Evolutionary conservation across 2,329 filamentous ascomycete genomes (phyloP), one percentile per base, ranked within the genome.

Genomic region (Cladophialophora immunda): DNA sequence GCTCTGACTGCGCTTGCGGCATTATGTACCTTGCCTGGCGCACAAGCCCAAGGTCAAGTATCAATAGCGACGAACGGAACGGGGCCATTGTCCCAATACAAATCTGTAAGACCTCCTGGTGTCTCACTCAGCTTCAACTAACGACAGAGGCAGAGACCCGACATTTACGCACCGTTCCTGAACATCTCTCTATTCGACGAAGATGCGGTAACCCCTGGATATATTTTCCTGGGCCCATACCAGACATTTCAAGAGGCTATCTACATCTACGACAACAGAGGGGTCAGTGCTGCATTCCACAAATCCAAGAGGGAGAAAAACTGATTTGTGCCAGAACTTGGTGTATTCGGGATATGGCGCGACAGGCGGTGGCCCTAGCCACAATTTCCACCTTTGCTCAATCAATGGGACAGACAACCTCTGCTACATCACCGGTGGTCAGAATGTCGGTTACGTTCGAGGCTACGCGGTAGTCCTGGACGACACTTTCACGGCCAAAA

Each of bases 401-500:
- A 85, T 84, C 75, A 78, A 82, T 27, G 82, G 81, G 8, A 76
- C 75, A 61, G 78, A 82, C 54, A 83, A 85, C 69, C 71, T 86
- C 17, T 85, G 83, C 73, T 85, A 81, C 73, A 84, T 84, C 73
- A 79, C 83, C 59, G 83, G 83, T 29, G 78, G 81, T 60, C 83
- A 85, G 67, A 81, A 84, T 65, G 81, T 81, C 62, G 83, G 83
- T 25, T 86, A 84, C 61, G 82, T 80, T 32, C 78, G 82, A 45
- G 83, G 83, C 5, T 82, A 84, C 76, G 83, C 82, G 38, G 77
- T 84, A 22, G 84, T 86, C 62, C 80, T 86, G 80, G 81, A 86
- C 70, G 78, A 80, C 61, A 62, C 62, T n/a, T 61, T 70, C 58
- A 70, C 68, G 19, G 47, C 58, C 11, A 58, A 41, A 27, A 68